Base-by-base conservation (phyloP, 805 yeast species). In the Zygosaccharomyces kombuchaensis region DNA sequence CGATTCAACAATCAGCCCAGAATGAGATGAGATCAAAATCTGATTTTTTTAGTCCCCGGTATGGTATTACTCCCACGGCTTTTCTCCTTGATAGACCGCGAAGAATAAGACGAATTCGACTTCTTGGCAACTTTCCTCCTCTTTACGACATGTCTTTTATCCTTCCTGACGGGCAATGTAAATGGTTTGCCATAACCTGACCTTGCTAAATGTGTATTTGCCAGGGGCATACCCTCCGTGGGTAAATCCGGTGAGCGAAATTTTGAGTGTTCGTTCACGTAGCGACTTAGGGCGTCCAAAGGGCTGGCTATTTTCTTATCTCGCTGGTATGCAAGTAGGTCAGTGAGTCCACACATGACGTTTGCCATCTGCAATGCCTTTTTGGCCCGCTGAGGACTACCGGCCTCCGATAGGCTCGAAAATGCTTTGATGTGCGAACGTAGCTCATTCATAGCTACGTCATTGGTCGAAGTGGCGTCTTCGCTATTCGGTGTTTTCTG, bases 291-390 rank as follows among this genome's bases (percentile, higher is more conserved):
- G 0, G 85, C 78, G 19, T 73, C 75, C 34, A 78, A 49, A 0
- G 89, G 87, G 27, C 82, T 76, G 5, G 63, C 63, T 2, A 76
- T 70, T 21, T 77, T 71, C 26, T 69, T 69, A 6, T 73, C 64
- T 46, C 70, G 67, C 8, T 85, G 75, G 53, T 73, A 78, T 9
- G 73, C 68, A 80, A 86, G 80, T 45, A 88, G 66, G 5, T 84
- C 80, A 45, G 77, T 75, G 51, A 87, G 71, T 50, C 79, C 78
- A 0, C 88, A 73, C 87, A 88, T 84, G 8, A 83, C 82, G 62
- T 87, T 93, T 34, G 88, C 76, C 4, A 85, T 78, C 62, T 86
- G 91, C 67, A 87, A 65, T 17, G 82, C 72, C 48, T 91, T 69
- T 78, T 86, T 76, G 6, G 86, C 80, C 32, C 75, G 74, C 42